phyloP scores from a whole-genome alignment of 306 rosid genomes.

The Rubus idaeus region DNA sequence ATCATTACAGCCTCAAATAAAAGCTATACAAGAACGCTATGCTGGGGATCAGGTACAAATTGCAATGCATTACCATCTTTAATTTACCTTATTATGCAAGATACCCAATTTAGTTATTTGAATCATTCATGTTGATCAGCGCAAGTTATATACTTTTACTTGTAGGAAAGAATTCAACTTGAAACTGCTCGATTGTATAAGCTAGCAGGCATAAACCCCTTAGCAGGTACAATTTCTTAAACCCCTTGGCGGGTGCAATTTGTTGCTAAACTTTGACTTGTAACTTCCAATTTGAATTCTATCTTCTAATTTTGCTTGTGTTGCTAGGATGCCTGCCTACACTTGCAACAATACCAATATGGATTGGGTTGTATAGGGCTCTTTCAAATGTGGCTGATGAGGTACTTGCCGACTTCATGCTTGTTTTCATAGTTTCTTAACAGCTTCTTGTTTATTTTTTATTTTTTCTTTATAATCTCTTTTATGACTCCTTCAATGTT shows the following conservation, averaged over 20 bases:
- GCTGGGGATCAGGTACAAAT: slow-evolving; percentile 79
- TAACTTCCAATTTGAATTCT: not conserved
- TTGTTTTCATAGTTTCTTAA: not conserved
- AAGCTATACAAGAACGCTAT: slow-evolving; percentile 82
- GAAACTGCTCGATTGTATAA: slow-evolving; percentile 91
- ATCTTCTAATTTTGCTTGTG: slow-evolving; percentile 3
- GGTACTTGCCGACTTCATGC: slow-evolving; percentile 38
- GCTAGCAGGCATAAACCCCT: slow-evolving; percentile 86
- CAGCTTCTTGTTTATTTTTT: slow-evolving; percentile 19
- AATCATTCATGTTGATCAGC: not conserved
- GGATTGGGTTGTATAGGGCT: slow-evolving; percentile 96
- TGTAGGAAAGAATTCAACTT: slow-evolving; percentile 93
- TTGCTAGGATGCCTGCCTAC: slow-evolving; percentile 81
- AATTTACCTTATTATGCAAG: not conserved
- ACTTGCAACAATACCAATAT: slow-evolving; percentile 88
- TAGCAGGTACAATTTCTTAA: slow-evolving; percentile 70
- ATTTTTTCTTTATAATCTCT: not conserved
- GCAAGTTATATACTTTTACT: slow-evolving; percentile 23
- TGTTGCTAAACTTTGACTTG: slow-evolving; percentile 11
- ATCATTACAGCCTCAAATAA: slow-evolving; percentile 85
- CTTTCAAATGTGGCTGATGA: slow-evolving; percentile 96
- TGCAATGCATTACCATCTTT: not conserved
- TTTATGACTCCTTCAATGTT: slow-evolving; percentile 27
- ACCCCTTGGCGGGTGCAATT: slow-evolving; percentile 82
- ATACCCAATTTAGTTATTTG: no score